Conservation (phyloP, 2,329 filamentous ascomycete species). For the Colletotrichum trifolii region DNA sequence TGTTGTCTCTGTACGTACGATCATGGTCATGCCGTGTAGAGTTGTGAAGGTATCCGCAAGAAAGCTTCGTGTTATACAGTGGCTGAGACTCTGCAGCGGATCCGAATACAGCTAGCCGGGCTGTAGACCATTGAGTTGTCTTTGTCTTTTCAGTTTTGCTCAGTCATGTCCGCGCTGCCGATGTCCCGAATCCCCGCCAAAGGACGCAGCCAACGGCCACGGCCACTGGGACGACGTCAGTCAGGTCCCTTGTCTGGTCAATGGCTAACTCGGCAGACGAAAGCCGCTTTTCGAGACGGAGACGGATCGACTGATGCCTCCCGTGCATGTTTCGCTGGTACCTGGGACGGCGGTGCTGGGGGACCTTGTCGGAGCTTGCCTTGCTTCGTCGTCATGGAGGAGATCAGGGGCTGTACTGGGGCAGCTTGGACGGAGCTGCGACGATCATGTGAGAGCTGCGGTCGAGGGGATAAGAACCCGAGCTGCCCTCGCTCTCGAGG, state of each 20-base stretch:
- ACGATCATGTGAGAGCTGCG: constrained; percentile 29
- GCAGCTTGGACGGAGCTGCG: not conserved
- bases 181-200: constrained; percentile 25
- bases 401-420: too few relatives aligned
- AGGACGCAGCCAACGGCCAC: constrained; percentile 2
- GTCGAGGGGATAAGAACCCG: constrained; percentile 26
- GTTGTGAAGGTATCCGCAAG: too few relatives aligned
- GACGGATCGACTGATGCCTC: constrained; percentile 5
- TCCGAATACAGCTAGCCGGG: too few relatives aligned
- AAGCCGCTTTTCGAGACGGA: not conserved
- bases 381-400: not conserved
- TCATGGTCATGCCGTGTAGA: too few relatives aligned
- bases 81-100: too few relatives aligned
- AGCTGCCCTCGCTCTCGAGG: constrained; percentile 5
- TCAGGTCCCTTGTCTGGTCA: not conserved
- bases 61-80: too few relatives aligned
- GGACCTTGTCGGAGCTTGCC: not conserved
- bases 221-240: constrained; percentile 18
- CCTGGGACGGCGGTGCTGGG: constrained; percentile 1
- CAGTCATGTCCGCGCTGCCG: constrained; percentile 14
- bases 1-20: too few relatives aligned
- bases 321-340: constrained; percentile 11
- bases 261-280: constrained; percentile 17
- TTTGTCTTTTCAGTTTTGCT: constrained; percentile 18
- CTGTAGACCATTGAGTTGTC: not conserved